phyloP scores from a whole-genome alignment of 768 basidiomycete genomes.

The Boletus huronensis region DNA sequence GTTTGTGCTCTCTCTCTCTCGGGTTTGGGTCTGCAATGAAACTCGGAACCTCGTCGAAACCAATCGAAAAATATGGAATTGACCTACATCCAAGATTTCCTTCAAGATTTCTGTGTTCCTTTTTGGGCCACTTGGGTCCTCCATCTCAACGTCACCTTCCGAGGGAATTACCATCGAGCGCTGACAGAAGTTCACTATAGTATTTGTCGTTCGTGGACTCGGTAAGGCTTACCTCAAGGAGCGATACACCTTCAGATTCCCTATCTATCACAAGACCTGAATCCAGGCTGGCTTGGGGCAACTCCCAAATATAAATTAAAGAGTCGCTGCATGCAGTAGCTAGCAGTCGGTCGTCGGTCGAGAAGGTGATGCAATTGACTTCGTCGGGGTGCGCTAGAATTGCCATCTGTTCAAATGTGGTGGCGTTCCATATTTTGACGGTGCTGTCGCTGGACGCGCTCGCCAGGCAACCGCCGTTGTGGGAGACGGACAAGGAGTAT shows the following conservation, averaged over 20 bases:
- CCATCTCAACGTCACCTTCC: not conserved
- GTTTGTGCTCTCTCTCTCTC: conserved; percentile 3
- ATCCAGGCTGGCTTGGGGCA: conserved; percentile 27
- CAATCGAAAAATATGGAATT: not conserved
- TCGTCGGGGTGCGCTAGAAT: conserved; percentile 22
- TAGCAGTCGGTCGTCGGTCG: conserved; percentile 27
- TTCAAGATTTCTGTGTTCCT: conserved; percentile 9
- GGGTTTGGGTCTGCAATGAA: conserved; percentile 7
- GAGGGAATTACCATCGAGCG: conserved; percentile 1
- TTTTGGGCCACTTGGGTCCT: not conserved
- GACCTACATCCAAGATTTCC: conserved; percentile 19
- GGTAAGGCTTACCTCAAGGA: conserved; percentile 24
- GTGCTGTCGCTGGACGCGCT: conserved; percentile 30
- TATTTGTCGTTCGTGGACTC: not conserved
- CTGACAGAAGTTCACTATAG: conserved; percentile 12
- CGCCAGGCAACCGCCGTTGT: conserved; percentile 25
- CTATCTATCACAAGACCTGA: conserved; percentile 28
- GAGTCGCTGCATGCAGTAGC: conserved; percentile 33
- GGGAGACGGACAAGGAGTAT: conserved; percentile 26
- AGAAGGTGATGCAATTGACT: conserved; percentile 31
- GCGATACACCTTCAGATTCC: conserved; percentile 19
- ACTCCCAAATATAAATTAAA: conserved; percentile 30
- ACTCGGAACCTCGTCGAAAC: conserved; percentile 5
- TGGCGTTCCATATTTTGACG: conserved; percentile 30
- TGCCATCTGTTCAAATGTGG: conserved; percentile 25